These are phyloP conservation scores for Xylaria curta DNA, from an alignment of 495 filamentous ascomycete genomes.

Conservation along the genomic window DNA sequence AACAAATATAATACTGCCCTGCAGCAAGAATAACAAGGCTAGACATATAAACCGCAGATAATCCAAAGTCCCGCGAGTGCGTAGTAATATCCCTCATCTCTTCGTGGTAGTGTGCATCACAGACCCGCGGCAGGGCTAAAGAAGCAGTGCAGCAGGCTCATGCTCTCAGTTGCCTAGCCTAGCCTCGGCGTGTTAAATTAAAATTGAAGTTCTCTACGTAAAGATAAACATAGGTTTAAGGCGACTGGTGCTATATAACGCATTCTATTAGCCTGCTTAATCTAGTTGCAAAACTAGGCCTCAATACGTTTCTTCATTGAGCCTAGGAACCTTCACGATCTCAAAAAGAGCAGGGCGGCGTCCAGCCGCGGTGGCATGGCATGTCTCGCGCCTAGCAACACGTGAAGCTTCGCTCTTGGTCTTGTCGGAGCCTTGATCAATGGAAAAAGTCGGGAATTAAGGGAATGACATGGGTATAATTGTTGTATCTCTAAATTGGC, in stretches of 20 bases:
- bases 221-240: neutral
- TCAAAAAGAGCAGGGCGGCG: too few relatives aligned
- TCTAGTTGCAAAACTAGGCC: too few relatives aligned
- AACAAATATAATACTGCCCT: neutral
- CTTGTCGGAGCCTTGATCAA: neutral
- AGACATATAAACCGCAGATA: neutral
- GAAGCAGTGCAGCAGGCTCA: constrained; percentile 5
- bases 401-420: neutral
- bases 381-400: neutral
- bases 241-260: neutral
- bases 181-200: neutral
- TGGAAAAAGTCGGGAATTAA: neutral
- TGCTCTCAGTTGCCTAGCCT: neutral
- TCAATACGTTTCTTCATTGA: too few relatives aligned
- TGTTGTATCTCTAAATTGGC: neutral
- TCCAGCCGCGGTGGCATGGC: neutral
- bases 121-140: neutral
- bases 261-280: too few relatives aligned
- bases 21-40: neutral
- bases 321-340: too few relatives aligned
- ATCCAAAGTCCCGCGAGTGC: neutral
- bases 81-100: neutral
- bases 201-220: neutral
- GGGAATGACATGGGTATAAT: constrained; percentile 1
- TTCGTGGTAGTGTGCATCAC: neutral